Evolutionary conservation across 768 basidiomycete genomes (phyloP).

Genomic region (Lactarius tabidus): DNA sequence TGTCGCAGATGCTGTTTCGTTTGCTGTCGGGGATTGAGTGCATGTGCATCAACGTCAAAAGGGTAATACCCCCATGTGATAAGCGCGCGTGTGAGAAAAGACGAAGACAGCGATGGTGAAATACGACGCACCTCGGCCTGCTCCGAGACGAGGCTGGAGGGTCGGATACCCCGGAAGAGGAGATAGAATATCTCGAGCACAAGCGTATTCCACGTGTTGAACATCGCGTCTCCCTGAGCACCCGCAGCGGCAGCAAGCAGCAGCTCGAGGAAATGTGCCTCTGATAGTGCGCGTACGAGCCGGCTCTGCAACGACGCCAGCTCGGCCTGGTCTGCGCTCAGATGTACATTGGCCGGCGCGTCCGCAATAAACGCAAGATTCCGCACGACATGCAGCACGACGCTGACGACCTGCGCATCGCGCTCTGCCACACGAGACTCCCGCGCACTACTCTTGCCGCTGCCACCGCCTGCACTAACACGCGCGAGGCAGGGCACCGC

Average conservation of each 20-base stretch:
- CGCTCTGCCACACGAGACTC: slow-evolving; percentile 59
- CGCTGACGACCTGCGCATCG: slow-evolving; percentile 83
- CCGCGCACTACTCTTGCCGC: no score
- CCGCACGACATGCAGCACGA: slow-evolving; percentile 84
- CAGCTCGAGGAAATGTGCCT: slow-evolving; percentile 70
- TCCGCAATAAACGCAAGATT: slow-evolving; percentile 96
- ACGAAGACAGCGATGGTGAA: slow-evolving; percentile 15
- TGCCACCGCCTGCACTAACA: background rate
- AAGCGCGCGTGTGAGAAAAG: background rate
- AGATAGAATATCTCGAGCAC: slow-evolving; percentile 93
- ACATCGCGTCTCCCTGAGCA: slow-evolving; percentile 66
- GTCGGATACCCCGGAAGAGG: slow-evolving; percentile 75
- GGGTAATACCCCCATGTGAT: background rate
- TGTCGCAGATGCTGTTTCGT: slow-evolving; percentile 62
- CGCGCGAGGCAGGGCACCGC: slow-evolving; percentile 78
- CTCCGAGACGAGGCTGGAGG: slow-evolving; percentile 52
- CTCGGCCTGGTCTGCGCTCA: slow-evolving; percentile 76
- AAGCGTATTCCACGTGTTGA: slow-evolving; percentile 83
- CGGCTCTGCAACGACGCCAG: slow-evolving; percentile 73
- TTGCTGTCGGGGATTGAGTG: slow-evolving; percentile 63
- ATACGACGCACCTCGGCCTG: slow-evolving; percentile 54
- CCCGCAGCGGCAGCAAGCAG: slow-evolving; percentile 85
- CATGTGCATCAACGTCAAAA: background rate
- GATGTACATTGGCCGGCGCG: slow-evolving; percentile 62
- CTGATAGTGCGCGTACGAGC: slow-evolving; percentile 64